These are phyloP conservation scores for Aspergillus proliferans DNA, from an alignment of 2,329 filamentous ascomycete species.

Conservation along the genomic window DNA sequence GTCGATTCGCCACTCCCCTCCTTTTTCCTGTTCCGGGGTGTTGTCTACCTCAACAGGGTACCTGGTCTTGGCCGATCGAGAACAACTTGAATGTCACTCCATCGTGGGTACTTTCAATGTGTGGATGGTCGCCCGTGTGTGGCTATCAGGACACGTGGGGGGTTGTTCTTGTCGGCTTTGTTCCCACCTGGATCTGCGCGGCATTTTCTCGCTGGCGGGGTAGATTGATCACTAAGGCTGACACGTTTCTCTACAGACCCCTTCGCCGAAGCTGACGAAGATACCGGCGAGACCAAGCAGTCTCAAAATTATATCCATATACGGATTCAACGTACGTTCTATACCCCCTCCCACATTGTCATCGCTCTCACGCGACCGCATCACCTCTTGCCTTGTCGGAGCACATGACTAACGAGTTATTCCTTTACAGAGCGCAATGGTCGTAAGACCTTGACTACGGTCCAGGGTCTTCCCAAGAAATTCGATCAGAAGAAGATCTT, in stretches of 20 bases:
- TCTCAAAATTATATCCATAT: conserved; percentile 99
- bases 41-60: neutral
- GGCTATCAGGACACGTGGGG: neutral
- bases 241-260: conserved; percentile 62
- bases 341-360: neutral
- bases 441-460: conserved; percentile 99
- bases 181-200: conserved; percentile 6
- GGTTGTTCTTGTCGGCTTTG: conserved; percentile 1
- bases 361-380: neutral
- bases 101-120: neutral
- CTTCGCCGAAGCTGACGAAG: conserved; percentile 99
- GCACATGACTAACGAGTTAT: conserved; percentile 16
- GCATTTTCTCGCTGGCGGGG: conserved; percentile 25
- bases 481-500: conserved; percentile 99
- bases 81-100: neutral
- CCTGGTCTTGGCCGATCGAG: neutral
- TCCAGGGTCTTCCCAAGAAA: conserved; percentile 97
- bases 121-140: neutral
- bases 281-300: conserved; percentile 91
- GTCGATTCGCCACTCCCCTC: conserved; percentile 38
- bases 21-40: neutral
- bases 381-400: neutral
- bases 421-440: conserved; percentile 85
- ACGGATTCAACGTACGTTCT: conserved; percentile 88
- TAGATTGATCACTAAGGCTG: conserved; percentile 30